These are phyloP conservation scores for Lasiosphaeria miniovina DNA, from an alignment of 495 filamentous ascomycete genomes.

Conservation along the genomic window DNA sequence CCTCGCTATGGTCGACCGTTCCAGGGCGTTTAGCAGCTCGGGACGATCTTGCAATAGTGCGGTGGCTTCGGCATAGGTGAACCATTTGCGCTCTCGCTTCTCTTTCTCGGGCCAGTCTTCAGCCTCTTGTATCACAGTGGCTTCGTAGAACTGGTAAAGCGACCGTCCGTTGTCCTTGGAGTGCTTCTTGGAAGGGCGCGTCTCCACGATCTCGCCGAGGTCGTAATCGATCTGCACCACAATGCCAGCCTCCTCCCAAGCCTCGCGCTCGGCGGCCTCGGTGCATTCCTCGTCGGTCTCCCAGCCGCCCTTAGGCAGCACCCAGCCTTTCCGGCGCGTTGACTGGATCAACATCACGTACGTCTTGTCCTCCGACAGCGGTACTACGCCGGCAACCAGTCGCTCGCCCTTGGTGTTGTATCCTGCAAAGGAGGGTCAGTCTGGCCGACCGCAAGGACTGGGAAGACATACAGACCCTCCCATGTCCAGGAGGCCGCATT, in stretches of 20 bases:
- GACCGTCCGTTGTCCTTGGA: conserved; percentile 69
- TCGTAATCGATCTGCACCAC: conserved; percentile 74
- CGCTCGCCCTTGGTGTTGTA: conserved; percentile 91
- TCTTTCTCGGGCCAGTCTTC: conserved; percentile 89
- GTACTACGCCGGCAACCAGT: conserved; percentile 92
- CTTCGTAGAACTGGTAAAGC: conserved; percentile 86
- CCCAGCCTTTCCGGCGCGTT: conserved; percentile 82
- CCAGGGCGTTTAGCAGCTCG: conserved; percentile 83
- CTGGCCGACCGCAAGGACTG: conserved; percentile 11
- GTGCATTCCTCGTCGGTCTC: conserved; percentile 79
- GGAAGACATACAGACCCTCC: conserved; percentile 1
- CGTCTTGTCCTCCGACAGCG: conserved; percentile 60
- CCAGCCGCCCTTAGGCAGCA: conserved; percentile 96
- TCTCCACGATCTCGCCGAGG: conserved; percentile 81
- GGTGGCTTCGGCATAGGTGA: conserved; percentile 76
- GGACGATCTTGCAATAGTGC: conserved; percentile 72
- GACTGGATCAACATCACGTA: conserved; percentile 91
- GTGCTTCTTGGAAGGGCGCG: conserved; percentile 56
- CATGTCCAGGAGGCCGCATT: neutral
- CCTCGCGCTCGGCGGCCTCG: conserved; percentile 67
- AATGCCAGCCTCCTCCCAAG: conserved; percentile 98
- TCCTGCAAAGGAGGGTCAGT: conserved; percentile 57
- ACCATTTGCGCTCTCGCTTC: conserved; percentile 86
- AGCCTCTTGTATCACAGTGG: conserved; percentile 76
- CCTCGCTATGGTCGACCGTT: conserved; percentile 69